A percentile compares a stretch with the other conserved stretches of the same genome.
Evolutionary conservation across 805 yeast genomes (phyloP).

Genomic region (Debaryomyces maramus): DNA sequence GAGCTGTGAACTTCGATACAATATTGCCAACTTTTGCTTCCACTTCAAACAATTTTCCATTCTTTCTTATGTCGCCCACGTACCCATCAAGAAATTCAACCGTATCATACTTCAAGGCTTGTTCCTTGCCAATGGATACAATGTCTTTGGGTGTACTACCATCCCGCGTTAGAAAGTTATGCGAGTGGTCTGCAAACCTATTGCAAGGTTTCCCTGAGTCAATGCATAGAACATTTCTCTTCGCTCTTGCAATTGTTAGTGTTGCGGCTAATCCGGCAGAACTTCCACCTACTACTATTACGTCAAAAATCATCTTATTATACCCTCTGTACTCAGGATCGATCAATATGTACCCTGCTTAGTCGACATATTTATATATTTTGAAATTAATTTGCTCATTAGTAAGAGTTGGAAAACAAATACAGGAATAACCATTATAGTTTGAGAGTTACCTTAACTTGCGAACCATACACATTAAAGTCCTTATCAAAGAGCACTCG

Average conservation of each 20-base stretch:
- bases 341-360: too few species aligned
- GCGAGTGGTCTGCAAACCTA: conserved; percentile 14
- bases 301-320: too few species aligned
- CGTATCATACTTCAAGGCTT: conserved; percentile 6
- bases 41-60: not conserved
- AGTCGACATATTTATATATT: too few species aligned
- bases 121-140: conserved; percentile 2
- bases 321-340: too few species aligned
- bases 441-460: too few species aligned
- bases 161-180: conserved; percentile 13
- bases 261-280: conserved; percentile 14
- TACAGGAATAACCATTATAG: too few species aligned
- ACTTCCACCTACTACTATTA: conserved; percentile 15
- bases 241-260: conserved; percentile 10
- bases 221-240: conserved; percentile 10
- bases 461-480: too few species aligned
- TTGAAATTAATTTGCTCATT: too few species aligned
- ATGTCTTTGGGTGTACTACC: conserved; percentile 10
- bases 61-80: conserved; percentile 4
- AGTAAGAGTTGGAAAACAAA: too few species aligned
- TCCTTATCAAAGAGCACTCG: too few species aligned
- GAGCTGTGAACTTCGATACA: not conserved
- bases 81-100: conserved; percentile 5
- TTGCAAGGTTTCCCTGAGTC: conserved; percentile 14
- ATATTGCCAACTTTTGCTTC: not conserved